phyloP scores from a whole-genome alignment of 164 flowering plant species.

The Warburgia ugandensis region DNA sequence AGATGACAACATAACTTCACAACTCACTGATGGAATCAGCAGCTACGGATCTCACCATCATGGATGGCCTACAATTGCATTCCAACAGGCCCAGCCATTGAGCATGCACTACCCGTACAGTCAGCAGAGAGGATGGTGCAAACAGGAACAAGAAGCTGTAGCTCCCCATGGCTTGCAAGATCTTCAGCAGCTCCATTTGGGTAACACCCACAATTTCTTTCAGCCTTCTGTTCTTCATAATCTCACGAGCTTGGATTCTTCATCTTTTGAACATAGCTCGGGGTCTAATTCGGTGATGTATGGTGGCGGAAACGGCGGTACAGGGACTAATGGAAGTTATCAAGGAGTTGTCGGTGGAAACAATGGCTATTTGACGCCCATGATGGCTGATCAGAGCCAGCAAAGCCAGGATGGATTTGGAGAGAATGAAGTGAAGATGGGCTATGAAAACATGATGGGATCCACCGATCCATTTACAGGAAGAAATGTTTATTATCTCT shows the following conservation, averaged over 20 bases:
- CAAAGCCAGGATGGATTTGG: constrained; percentile 24
- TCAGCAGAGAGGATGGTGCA: constrained; percentile 59
- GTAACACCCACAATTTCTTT: constrained; percentile 55
- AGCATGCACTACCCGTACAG: constrained; percentile 42
- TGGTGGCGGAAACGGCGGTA: constrained; percentile 17
- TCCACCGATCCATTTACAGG: constrained; percentile 32
- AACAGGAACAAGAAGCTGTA: constrained; percentile 48
- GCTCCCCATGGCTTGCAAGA: constrained; percentile 19
- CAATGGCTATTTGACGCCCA: constrained; percentile 24
- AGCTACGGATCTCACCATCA: constrained; percentile 20
- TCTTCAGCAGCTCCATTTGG: constrained; percentile 42
- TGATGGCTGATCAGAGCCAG: constrained; percentile 29
- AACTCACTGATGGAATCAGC: constrained; percentile 30
- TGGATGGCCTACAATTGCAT: constrained; percentile 54
- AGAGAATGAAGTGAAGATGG: constrained; percentile 33
- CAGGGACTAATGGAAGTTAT: constrained; percentile 8
- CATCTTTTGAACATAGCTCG: constrained; percentile 54
- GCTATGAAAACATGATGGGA: constrained; percentile 25
- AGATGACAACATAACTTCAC: constrained; percentile 22
- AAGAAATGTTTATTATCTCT: constrained; percentile 28
- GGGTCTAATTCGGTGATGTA: constrained; percentile 41
- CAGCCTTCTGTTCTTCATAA: constrained; percentile 54
- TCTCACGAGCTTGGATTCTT: constrained; percentile 48
- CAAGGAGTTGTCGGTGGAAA: constrained; percentile 15
- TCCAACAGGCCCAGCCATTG: constrained; percentile 45